Base-by-base conservation (phyloP, 2,329 filamentous ascomycete species). In the Alternaria tenuissima region DNA sequence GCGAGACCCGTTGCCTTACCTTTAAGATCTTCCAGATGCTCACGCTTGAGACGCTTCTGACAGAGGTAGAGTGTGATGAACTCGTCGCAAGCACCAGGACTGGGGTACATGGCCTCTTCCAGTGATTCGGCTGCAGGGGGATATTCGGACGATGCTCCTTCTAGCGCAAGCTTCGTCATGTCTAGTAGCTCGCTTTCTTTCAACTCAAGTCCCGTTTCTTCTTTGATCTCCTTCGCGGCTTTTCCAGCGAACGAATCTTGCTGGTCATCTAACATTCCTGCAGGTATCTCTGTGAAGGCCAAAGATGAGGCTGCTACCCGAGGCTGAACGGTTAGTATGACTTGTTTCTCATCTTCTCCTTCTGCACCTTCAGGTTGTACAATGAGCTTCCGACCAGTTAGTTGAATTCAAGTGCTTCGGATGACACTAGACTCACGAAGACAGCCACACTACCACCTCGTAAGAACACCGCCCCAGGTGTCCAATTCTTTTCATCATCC, bases 221-320 rank as follows among this genome's bases (percentile, higher is more conserved):
- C 85, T 30, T 82, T 66, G 36, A 88, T 85, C 63, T 88, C 86
- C 51, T 83, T 82, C 2, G 85, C 85, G 0, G 86, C 86, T 9
- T 79, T 82, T 7, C 86, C 85, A 1, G 81, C 77, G 61, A 88
- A 86, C 0, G 81, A 82, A 9, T 53, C 53, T 32, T 83, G 82
- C 61, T 84, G 83, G 61, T 84, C 84, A 64, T 88, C 86, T 1
- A 88, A 77, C 85, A 88, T 88, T 18, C 86, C 86, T 1, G 86
- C 86, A 3, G 86, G 86, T 8, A 88, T 82, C 69, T 88, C 86
- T 12, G 80, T 68, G 58, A 88, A 85, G 1, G 82, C 76, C 4
- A 88, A 78, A 1, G 82, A 85, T 0, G 83, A 85, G 1, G 85
- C 84, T 5, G 86, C 83, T 11, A 87, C 82, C 26, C 86, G 83